phyloP scores from a whole-genome alignment of 352 stramenopile species.

The Pythium guiyangense region DNA sequence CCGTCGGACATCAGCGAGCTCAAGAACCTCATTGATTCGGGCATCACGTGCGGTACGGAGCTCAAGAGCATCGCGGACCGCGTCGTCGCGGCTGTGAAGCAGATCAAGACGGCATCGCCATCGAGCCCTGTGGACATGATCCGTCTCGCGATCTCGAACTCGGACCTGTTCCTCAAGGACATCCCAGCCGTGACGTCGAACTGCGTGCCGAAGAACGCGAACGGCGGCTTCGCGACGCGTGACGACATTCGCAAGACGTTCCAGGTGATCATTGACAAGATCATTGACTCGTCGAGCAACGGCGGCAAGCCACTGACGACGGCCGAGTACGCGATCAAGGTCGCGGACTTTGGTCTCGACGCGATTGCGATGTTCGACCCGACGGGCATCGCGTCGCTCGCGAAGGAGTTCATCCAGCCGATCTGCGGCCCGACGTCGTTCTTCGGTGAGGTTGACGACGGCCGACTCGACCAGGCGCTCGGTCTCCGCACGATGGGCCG shows the following conservation, averaged over 20 bases:
- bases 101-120: constrained; percentile 25
- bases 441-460: constrained; percentile 53
- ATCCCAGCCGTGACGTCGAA: constrained; percentile 37
- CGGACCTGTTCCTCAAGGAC: constrained; percentile 39
- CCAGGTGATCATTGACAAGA: constrained; percentile 48
- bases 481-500: constrained; percentile 33
- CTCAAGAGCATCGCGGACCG: constrained; percentile 46
- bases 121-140: constrained; percentile 31
- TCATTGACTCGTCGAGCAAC: constrained; percentile 31
- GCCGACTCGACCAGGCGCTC: constrained; percentile 36
- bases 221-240: constrained; percentile 32
- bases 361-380: constrained; percentile 45
- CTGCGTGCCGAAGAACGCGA: constrained; percentile 34
- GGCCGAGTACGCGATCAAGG: constrained; percentile 29
- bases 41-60: constrained; percentile 35
- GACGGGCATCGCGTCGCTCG: constrained; percentile 37
- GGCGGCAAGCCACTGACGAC: constrained; percentile 21
- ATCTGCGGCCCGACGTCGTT: constrained; percentile 56
- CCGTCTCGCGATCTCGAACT: constrained; percentile 32
- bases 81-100: constrained; percentile 29
- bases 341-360: constrained; percentile 34
- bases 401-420: constrained; percentile 48
- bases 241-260: constrained; percentile 49
- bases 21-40: constrained; percentile 29
- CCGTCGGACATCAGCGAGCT: constrained; percentile 9